A percentile compares a stretch with the other conserved stretches of the same genome.
These are phyloP conservation scores for Linnemannia elongata DNA, from an alignment of 192 early-diverging fungal genomes.

Conservation along the genomic window DNA sequence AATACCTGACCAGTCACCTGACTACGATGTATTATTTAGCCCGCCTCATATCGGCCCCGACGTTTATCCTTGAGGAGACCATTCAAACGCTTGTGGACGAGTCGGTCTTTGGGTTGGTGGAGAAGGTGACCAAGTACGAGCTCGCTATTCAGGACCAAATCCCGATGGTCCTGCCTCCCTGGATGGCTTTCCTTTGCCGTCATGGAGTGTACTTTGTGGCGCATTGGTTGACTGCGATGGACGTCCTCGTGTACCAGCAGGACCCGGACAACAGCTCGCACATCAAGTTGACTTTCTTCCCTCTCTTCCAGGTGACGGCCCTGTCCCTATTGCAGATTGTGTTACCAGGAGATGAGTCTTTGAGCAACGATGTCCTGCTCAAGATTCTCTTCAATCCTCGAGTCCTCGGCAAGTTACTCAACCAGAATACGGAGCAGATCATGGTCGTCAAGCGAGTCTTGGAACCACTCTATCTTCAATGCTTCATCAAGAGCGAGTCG, in stretches of 20 bases:
- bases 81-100: constrained; percentile 30
- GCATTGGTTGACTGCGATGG: constrained; percentile 52
- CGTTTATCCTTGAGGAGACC: constrained; percentile 20
- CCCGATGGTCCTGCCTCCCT: constrained; percentile 28
- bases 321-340: constrained; percentile 47
- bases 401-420: constrained; percentile 44
- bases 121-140: constrained; percentile 51
- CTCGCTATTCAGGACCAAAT: constrained; percentile 47
- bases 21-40: constrained; percentile 47
- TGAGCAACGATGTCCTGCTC: constrained; percentile 44
- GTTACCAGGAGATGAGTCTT: constrained; percentile 44
- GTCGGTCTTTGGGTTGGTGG: constrained; percentile 42
- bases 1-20: constrained; percentile 45
- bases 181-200: constrained; percentile 46
- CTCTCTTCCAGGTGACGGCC: constrained; percentile 51
- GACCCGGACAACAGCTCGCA: constrained; percentile 53
- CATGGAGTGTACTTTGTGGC: constrained; percentile 53
- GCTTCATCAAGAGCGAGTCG: constrained; percentile 31
- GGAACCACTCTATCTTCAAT: constrained; percentile 45
- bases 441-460: constrained; percentile 41
- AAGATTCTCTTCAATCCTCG: constrained; percentile 49
- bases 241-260: constrained; percentile 49
- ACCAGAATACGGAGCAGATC: constrained; percentile 35
- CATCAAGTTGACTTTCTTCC: constrained; percentile 57
- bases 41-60: constrained; percentile 25